Evolutionary conservation across 2,329 filamentous ascomycete species (phyloP).

Genomic region (Monilinia vaccinii-corymbosi): DNA sequence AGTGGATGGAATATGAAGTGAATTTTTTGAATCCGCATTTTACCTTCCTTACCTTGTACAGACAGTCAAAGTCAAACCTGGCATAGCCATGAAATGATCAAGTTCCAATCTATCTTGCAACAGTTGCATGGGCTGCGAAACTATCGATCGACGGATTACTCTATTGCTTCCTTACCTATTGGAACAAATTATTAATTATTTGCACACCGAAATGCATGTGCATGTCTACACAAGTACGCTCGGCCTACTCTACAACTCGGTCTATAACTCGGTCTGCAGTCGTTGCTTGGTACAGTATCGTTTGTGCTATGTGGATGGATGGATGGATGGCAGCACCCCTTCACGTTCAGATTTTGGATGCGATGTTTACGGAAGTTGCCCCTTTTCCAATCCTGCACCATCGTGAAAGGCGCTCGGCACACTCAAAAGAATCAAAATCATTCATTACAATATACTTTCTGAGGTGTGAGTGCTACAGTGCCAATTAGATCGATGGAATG

Average conservation of each 20-base stretch:
- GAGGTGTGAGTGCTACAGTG: neutral
- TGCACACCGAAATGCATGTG: neutral
- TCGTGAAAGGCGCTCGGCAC: neutral
- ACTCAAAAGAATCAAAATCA: neutral
- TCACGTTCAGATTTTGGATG: neutral
- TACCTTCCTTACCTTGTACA: neutral
- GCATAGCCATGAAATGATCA: slow-evolving; percentile 7
- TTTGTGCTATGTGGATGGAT: too few species aligned
- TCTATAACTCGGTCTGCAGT: neutral
- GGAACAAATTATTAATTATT: slow-evolving; percentile 8
- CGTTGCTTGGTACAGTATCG: slow-evolving; percentile 2
- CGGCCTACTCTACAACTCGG: slow-evolving; percentile 1
- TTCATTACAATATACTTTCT: slow-evolving; percentile 5
- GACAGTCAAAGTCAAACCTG: slow-evolving; percentile 1
- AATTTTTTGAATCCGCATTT: neutral
- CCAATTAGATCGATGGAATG: neutral
- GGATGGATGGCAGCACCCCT: slow-evolving; percentile 6
- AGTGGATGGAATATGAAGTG: slow-evolving; percentile 1
- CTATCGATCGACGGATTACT: slow-evolving; percentile 5
- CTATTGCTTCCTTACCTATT: neutral
- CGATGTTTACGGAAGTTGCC: neutral
- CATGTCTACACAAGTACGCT: slow-evolving; percentile 2
- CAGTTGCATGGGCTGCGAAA: slow-evolving; percentile 6
- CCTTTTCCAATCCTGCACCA: slow-evolving; percentile 1
- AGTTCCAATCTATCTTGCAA: slow-evolving; percentile 7